These are phyloP conservation scores for Teratosphaeria epicoccoides DNA, from an alignment of 2,329 filamentous ascomycete species.

Conservation along the genomic window DNA sequence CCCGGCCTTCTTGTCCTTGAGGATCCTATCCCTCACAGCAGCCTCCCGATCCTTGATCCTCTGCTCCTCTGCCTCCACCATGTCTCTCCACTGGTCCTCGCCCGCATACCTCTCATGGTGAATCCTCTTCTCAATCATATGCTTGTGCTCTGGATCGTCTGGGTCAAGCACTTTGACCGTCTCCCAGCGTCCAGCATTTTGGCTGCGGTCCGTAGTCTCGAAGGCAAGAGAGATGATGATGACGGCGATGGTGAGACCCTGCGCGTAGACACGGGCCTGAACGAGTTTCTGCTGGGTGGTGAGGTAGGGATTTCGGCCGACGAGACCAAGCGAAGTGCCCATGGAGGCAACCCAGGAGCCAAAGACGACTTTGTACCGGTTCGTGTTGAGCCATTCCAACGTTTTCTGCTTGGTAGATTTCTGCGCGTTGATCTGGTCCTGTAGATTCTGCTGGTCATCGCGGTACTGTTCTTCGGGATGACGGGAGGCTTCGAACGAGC, in stretches of 20 bases:
- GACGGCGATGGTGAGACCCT: slow-evolving; percentile 76
- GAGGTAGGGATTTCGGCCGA: slow-evolving; percentile 67
- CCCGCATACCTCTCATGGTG: slow-evolving; percentile 80
- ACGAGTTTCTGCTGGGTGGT: slow-evolving; percentile 76
- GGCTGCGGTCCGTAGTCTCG: slow-evolving; percentile 68
- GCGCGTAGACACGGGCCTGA: slow-evolving; percentile 88
- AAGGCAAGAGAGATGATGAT: slow-evolving; percentile 73
- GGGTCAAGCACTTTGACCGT: slow-evolving; percentile 72
- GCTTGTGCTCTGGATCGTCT: slow-evolving; percentile 70
- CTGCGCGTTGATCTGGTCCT: slow-evolving; percentile 42
- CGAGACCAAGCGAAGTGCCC: slow-evolving; percentile 60
- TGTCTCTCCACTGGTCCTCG: slow-evolving; percentile 90
- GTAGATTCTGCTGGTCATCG: slow-evolving; percentile 49
- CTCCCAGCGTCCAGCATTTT: slow-evolving; percentile 70
- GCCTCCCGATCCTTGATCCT: slow-evolving; percentile 40
- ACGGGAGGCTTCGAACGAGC: slow-evolving; percentile 57
- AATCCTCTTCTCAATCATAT: slow-evolving; percentile 74
- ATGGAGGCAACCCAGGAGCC: slow-evolving; percentile 73
- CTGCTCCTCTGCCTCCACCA: slow-evolving; percentile 71
- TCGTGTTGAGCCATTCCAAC: slow-evolving; percentile 62
- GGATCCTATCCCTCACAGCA: slow-evolving; percentile 22
- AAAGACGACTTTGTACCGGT: slow-evolving; percentile 81
- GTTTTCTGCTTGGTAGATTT: slow-evolving; percentile 51
- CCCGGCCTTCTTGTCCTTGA: slow-evolving; percentile 15
- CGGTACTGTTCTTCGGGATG: slow-evolving; percentile 60